A percentile compares a stretch with the other conserved stretches of the same genome.
These are phyloP conservation scores for Colletotrichum sp. DNA, from an alignment of 2,329 filamentous ascomycete species.

Conservation along the genomic window DNA sequence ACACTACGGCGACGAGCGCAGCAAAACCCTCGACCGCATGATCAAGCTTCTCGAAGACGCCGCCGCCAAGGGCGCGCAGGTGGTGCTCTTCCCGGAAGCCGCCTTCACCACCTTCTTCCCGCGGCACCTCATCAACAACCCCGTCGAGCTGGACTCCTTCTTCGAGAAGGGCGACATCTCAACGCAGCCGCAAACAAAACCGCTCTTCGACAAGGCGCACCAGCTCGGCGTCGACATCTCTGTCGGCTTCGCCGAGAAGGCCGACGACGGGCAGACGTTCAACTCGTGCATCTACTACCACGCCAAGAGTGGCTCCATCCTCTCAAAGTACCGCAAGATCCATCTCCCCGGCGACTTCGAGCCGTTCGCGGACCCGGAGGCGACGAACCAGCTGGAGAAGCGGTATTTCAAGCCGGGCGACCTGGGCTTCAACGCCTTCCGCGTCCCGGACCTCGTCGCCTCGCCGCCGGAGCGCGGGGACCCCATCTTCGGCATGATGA, in stretches of 20 bases:
- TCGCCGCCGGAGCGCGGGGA: constrained; percentile 48
- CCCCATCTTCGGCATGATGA: constrained; percentile 59
- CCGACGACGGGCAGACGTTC: constrained; percentile 37
- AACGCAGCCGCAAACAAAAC: constrained; percentile 47
- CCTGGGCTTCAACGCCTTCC: constrained; percentile 58
- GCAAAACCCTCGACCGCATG: constrained; percentile 51
- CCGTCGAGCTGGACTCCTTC: constrained; percentile 48
- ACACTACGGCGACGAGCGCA: constrained; percentile 39
- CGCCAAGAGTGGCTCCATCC: constrained; percentile 44
- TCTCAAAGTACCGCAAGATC: constrained; percentile 58
- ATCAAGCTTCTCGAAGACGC: constrained; percentile 53
- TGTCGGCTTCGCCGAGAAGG: constrained; percentile 57
- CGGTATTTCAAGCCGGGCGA: constrained; percentile 58
- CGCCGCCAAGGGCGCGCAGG: constrained; percentile 45
- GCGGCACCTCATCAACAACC: constrained; percentile 50
- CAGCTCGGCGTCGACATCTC: constrained; percentile 54
- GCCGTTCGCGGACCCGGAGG: constrained; percentile 51
- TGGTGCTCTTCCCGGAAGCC: constrained; percentile 60
- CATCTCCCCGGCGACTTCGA: constrained; percentile 60
- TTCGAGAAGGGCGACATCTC: constrained; percentile 52
- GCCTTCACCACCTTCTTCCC: constrained; percentile 64
- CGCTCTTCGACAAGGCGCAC: constrained; percentile 54
- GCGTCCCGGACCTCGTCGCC: constrained; percentile 49
- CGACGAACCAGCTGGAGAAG: constrained; percentile 61
- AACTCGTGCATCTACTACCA: constrained; percentile 62